These are phyloP conservation scores for Phytophthora pinifolia DNA, from an alignment of 352 stramenopile genomes.

Conservation along the genomic window DNA sequence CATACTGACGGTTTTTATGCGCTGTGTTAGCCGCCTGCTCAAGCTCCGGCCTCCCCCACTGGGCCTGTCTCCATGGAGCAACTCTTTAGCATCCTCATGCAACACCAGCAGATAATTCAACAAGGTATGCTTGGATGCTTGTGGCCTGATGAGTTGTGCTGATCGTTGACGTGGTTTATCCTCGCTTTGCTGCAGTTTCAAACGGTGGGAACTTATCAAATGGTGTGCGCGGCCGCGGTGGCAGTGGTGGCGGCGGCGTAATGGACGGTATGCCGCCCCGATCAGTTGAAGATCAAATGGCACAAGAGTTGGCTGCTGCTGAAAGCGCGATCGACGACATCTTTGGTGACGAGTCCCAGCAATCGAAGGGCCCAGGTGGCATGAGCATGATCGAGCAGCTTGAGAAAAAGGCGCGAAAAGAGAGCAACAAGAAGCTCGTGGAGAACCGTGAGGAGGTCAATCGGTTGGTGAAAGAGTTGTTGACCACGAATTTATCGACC, in stretches of 20 bases:
- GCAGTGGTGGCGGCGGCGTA: slow-evolving; percentile 13
- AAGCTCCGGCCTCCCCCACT: slow-evolving; percentile 24
- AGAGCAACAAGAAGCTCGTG: slow-evolving; percentile 89
- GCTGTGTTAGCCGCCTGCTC: slow-evolving; percentile 38
- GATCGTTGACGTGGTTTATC: slow-evolving; percentile 7
- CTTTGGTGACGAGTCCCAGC: slow-evolving; percentile 79
- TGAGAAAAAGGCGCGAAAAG: slow-evolving; percentile 83
- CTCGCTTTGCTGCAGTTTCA: slow-evolving; percentile 40
- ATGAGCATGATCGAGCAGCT: slow-evolving; percentile 90
- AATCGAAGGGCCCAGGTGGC: slow-evolving; percentile 58
- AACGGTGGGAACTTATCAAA: slow-evolving; percentile 26
- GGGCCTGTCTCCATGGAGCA: slow-evolving; percentile 82
- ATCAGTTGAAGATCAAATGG: slow-evolving; percentile 86
- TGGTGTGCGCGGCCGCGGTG: slow-evolving; percentile 24
- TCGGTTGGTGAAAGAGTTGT: slow-evolving; percentile 47
- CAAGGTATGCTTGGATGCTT: slow-evolving; percentile 44
- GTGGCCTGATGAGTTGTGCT: neutral
- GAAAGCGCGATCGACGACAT: slow-evolving; percentile 85
- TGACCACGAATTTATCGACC: slow-evolving; percentile 45
- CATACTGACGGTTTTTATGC: slow-evolving; percentile 3
- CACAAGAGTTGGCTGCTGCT: slow-evolving; percentile 70
- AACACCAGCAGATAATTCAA: slow-evolving; percentile 88
- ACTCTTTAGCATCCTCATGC: slow-evolving; percentile 85
- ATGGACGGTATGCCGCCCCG: slow-evolving; percentile 23
- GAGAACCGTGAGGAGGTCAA: slow-evolving; percentile 71